Percentiles rank a stretch among this genome's conserved stretches.
These are phyloP conservation scores for Trichophyton verrucosum DNA, from an alignment of 2,329 filamentous ascomycete species.

Conservation along the genomic window DNA sequence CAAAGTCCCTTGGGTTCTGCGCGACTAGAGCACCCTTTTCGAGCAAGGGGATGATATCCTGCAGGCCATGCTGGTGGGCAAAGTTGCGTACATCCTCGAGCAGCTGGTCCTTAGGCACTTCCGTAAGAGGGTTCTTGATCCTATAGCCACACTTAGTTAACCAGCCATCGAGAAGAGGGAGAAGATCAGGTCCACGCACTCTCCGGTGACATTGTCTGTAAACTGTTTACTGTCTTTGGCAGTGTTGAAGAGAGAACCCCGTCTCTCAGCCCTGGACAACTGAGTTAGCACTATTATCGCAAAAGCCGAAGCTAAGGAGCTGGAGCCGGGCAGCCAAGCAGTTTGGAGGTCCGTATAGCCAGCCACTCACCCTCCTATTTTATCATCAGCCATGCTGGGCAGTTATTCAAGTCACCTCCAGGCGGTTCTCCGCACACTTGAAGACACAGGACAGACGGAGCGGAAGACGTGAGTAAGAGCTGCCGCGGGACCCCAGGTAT, in stretches of 20 bases:
- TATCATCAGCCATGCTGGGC: not conserved
- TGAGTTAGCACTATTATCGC: not conserved
- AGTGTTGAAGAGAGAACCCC: slow-evolving; percentile 10
- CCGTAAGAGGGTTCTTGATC: slow-evolving; percentile 24
- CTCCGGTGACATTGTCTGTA: slow-evolving; percentile 24
- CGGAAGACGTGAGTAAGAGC: not conserved
- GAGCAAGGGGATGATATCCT: slow-evolving; percentile 38
- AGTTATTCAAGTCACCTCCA: not conserved
- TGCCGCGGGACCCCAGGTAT: not conserved
- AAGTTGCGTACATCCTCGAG: slow-evolving; percentile 22
- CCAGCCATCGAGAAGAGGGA: not conserved
- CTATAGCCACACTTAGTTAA: slow-evolving; percentile 16
- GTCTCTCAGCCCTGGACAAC: slow-evolving; percentile 5
- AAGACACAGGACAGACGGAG: not conserved
- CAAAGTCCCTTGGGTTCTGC: slow-evolving; percentile 53
- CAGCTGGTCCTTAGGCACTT: slow-evolving; percentile 21
- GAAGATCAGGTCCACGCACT: slow-evolving; percentile 16
- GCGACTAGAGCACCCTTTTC: slow-evolving; percentile 55
- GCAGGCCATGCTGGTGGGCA: slow-evolving; percentile 48
- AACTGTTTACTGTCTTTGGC: slow-evolving; percentile 13
- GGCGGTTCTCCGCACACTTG: no score
- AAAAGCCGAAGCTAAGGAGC: not conserved
- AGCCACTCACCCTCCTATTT: not conserved
- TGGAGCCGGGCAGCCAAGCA: not conserved
- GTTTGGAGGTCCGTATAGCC: no score